Base-by-base conservation (phyloP, 805 yeast species). In the Metschnikowia continentalis region DNA sequence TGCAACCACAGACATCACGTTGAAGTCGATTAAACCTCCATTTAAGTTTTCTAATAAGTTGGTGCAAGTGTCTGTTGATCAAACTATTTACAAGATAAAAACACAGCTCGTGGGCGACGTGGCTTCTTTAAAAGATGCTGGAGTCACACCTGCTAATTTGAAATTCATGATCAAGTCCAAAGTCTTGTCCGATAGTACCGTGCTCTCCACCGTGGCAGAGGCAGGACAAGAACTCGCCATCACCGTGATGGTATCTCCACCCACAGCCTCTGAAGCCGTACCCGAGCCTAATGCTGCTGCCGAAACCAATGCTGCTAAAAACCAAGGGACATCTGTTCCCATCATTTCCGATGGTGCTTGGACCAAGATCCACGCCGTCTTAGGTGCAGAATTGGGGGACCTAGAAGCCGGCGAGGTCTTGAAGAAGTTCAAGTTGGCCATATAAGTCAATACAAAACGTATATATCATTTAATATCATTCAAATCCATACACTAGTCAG, bases 1-100 rank as follows among this genome's bases (percentile, higher is more conserved):
- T 2, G 33, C 49, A 6, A 17, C 54, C 43, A 58, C 70, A 49
- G 61, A 56, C 20, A 58, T 76, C 46, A 56, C 62, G 19, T 74
- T 88, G 62, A 85, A 84, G 65, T 85, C 91, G 32, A 78, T 89
- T 49, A 82, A 83, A 59, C 80, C 85, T 4, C 96, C 96, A 5
- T 67, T 57, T 61, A 87, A 83, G 61, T 86, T 88, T 65, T 64
- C 69, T 36, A 54, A 62, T 5, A 64, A 54, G 36, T 56, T 74
- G 49, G 37, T 36, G 6, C 59, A 46, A 49, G 70, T 61, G 35
- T 54, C 61, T 3, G 57, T 32, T 20, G 66, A 61, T 36, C 66
- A 51, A 15, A 67, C 76, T 5, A 62, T 75, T 10, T 71, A 69
- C 59, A 65, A 70, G 36, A 57, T 77, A 41, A 80, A 79, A 57